Evolutionary conservation across 2,329 filamentous ascomycete genomes (phyloP), one percentile per base, ranked within the genome.

Genomic region (Aspergillus arachidicola): DNA sequence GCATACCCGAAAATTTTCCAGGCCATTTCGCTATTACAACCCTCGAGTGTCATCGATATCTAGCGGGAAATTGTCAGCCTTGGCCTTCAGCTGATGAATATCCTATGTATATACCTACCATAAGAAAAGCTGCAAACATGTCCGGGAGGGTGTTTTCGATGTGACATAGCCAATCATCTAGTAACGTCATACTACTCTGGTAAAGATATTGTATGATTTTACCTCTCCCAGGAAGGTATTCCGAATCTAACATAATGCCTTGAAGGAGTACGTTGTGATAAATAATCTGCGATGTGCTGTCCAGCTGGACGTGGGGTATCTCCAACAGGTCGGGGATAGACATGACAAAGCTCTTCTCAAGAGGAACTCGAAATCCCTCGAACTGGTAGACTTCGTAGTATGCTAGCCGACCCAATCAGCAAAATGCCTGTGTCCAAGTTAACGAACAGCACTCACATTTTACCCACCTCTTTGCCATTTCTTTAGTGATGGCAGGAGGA

Each of bases 321-420:
- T 67, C 53, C 4, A 67, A 45, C 23, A 68, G 54, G n/a, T 67
- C 66, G 6, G 66, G 65, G 23, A 68, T 63, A 4, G 65, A 62
- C 14, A 60, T 28, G 5, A 68, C 6, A 19, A 68, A 68, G 16
- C 38, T 28, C 16, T 60, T 60, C 4, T 66, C 63, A 2, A 68
- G 48, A 1, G 65, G 65, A 28, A 64, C 53, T 19, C 62, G 64
- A 45, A 68, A 68, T 1, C 65, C 66, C 41, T 68, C 65, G 30
- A 66, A 68, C 41, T 68, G 57, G 19, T 65, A 64, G n/a, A 14
- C 19, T 5, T 55, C 38, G 26, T 58, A 65, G 14, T 65, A 66
- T 38, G 50, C 66, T 66, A 23, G 21, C 11, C 11, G 19, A 5
- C 2, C 4, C 21, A 2, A 21, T 55, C 16, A 55, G 51, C 30